Conservation (phyloP, 106 monocot genomes). For the Amphibolis antarctica region DNA sequence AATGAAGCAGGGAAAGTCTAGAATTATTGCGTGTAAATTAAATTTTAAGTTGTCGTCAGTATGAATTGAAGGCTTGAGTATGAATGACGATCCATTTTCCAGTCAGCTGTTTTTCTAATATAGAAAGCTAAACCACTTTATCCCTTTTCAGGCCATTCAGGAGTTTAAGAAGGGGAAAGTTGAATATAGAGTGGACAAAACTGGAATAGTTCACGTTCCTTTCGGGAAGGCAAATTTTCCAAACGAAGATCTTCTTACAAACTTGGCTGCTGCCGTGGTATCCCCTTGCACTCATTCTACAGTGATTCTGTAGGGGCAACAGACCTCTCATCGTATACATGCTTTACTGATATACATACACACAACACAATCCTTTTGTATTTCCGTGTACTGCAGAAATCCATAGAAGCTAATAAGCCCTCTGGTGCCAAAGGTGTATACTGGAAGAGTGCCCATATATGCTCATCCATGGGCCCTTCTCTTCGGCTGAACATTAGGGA, state of each 20-base stretch:
- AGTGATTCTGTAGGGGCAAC: not conserved
- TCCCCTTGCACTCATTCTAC: not conserved
- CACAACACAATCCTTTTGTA: not conserved
- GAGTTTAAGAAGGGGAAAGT: conserved; percentile 99
- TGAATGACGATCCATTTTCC: not conserved
- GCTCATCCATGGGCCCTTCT: conserved; percentile 98
- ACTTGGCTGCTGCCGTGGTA: conserved; percentile 83
- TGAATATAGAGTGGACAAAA: conserved; percentile 88
- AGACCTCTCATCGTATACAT: not conserved
- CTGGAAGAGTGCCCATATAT: conserved; percentile 89
- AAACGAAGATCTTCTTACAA: conserved; percentile 74
- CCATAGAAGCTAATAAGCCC: conserved; percentile 89
- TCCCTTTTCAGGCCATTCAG: conserved; percentile 73
- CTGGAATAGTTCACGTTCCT: conserved; percentile 89
- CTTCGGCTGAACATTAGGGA: conserved; percentile 66
- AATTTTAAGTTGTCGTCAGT: no score
- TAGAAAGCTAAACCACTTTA: no score
- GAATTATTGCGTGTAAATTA: no score
- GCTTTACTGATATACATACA: not conserved
- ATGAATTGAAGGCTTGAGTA: no score
- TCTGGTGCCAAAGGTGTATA: conserved; percentile 93
- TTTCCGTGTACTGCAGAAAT: conserved; percentile 37
- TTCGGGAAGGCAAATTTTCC: conserved; percentile 79
- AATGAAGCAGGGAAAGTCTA: no score
- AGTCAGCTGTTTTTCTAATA: not conserved